phyloP scores from a whole-genome alignment of 257 asterid genomes.

The Cruciata laevipes region DNA sequence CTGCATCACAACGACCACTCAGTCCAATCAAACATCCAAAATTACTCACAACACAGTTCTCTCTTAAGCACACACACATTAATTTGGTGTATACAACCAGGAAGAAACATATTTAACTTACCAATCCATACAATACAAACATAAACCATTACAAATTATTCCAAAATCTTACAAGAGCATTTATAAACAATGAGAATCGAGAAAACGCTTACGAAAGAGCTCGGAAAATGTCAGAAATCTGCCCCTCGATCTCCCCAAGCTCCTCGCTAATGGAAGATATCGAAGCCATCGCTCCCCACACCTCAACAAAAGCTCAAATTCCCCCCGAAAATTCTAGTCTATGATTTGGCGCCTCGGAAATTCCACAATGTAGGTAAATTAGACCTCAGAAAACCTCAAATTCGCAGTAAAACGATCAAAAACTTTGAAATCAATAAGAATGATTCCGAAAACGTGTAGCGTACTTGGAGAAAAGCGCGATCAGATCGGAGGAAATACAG shows the following conservation, averaged over 20 bases:
- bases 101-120: not conserved
- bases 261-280: constrained; percentile 59
- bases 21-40: not conserved
- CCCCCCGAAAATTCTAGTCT: not conserved
- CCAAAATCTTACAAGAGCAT: not conserved
- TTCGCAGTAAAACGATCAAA: not conserved
- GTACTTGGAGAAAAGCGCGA: constrained; percentile 4
- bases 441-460: not conserved
- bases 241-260: constrained; percentile 94
- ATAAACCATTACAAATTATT: not conserved
- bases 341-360: not conserved
- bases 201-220: constrained; percentile 71
- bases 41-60: not conserved
- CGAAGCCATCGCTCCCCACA: constrained; percentile 34
- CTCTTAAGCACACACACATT: not conserved
- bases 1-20: constrained; percentile 29
- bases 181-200: not conserved
- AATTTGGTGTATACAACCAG: not conserved
- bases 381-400: constrained; percentile 12
- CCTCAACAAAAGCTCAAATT: not conserved
- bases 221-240: constrained; percentile 75
- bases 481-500: constrained; percentile 17
- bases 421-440: not conserved
- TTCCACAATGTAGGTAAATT: constrained; percentile 16
- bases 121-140: not conserved